Evolutionary conservation across 2,329 filamentous ascomycete genomes (phyloP).

Genomic region (Cordyceps fumosorosea): DNA sequence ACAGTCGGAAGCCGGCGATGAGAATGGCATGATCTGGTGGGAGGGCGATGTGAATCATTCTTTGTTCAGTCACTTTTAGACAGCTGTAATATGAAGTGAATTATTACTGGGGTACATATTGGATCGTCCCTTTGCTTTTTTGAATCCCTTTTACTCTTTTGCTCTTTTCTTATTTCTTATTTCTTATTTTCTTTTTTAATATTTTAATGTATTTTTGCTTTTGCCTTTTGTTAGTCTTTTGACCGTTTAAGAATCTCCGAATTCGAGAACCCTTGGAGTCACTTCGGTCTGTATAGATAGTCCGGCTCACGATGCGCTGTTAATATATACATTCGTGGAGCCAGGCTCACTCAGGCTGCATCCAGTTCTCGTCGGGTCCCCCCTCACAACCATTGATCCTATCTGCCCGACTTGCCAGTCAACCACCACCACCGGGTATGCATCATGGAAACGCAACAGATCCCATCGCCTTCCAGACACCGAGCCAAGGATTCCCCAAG

Average conservation of each 20-base stretch:
- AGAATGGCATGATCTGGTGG: constrained; percentile 31
- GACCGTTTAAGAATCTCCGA: too few relatives aligned
- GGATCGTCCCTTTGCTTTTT: not conserved
- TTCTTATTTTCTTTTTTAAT: too few relatives aligned
- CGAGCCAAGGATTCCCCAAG: not conserved
- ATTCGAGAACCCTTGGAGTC: too few relatives aligned
- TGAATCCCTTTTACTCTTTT: not conserved
- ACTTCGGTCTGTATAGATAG: not conserved
- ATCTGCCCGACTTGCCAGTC: not conserved
- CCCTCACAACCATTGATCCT: not conserved
- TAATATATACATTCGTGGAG: not conserved
- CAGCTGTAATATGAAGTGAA: not conserved
- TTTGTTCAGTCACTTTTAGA: constrained; percentile 33
- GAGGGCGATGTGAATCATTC: constrained; percentile 33
- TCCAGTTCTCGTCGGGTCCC: not conserved
- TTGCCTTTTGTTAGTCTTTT: too few relatives aligned
- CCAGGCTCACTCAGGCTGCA: not conserved
- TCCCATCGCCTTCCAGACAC: not conserved
- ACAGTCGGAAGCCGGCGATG: constrained; percentile 19
- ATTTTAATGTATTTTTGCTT: too few relatives aligned
- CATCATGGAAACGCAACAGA: not conserved
- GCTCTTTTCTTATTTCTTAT: too few relatives aligned
- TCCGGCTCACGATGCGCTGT: not conserved
- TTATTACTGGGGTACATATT: not conserved
- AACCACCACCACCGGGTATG: not conserved